Evolutionary conservation across 2,329 filamentous ascomycete genomes (phyloP).

Genomic region (Rhynchosporium graminicola): DNA sequence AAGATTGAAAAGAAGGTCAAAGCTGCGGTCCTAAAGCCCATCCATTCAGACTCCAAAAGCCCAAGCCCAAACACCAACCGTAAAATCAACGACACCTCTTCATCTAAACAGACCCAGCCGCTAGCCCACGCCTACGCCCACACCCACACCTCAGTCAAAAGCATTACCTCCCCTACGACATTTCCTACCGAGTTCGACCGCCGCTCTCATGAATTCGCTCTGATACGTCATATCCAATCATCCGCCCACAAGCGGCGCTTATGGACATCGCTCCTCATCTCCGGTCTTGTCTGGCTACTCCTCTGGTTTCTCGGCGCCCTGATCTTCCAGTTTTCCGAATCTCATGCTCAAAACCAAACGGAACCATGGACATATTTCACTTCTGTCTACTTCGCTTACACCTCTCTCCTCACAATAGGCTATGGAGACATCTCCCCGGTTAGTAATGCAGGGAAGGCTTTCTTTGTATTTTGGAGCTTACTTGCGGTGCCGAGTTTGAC

Average conservation of each 20-base stretch:
- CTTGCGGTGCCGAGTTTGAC: constrained; percentile 87
- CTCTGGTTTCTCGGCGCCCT: constrained; percentile 81
- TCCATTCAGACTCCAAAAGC: constrained; percentile 9
- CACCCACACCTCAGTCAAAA: constrained; percentile 15
- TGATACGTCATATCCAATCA: constrained; percentile 80
- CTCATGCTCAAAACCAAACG: constrained; percentile 34
- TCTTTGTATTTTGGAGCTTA: constrained; percentile 92
- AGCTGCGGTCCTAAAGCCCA: constrained; percentile 52
- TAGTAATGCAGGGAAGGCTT: constrained; percentile 77
- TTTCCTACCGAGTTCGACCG: constrained; percentile 54
- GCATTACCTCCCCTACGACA: neutral
- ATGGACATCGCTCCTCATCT: constrained; percentile 73
- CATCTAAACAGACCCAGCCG: neutral
- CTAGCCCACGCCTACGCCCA: constrained; percentile 1
- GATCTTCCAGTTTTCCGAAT: constrained; percentile 63
- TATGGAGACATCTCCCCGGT: constrained; percentile 79
- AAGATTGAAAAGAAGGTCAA: constrained; percentile 49
- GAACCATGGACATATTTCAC: constrained; percentile 73
- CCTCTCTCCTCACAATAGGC: constrained; percentile 80
- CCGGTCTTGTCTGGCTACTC: constrained; percentile 65
- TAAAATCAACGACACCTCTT: neutral
- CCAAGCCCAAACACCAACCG: neutral
- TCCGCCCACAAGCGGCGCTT: constrained; percentile 64
- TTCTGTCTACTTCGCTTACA: constrained; percentile 82
- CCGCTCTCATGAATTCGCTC: constrained; percentile 69